Evolutionary conservation across 2,329 filamentous ascomycete species (phyloP), one percentile per base, ranked within the genome.

Genomic region (Fusarium sp.): DNA sequence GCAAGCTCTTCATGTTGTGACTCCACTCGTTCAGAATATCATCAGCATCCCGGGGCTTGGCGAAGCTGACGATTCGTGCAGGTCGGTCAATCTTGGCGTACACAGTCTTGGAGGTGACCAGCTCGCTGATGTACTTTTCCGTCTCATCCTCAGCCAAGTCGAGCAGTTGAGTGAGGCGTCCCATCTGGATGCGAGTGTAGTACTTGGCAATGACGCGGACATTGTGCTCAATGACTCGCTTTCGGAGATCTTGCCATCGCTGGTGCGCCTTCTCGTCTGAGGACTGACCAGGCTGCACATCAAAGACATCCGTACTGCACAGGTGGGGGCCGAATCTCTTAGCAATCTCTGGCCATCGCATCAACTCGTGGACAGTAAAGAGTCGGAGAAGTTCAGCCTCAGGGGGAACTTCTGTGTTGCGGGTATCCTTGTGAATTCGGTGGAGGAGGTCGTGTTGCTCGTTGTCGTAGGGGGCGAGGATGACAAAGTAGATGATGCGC

Each of bases 21-120:
- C 95, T 98, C 96, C 96, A 99, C 85, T 99, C 96, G 81, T 99
- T 99, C 80, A 99, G 86, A 62, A 98, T 92, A 83, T 99, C 96
- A 80, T 99, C 96, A 2, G 95, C 94, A 83, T 98, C 95, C 73
- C 96, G 91, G 61, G 95, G 94, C 88, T 97, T 96, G 72, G 96
- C 95, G 80, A 99, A 99, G 83, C 89, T 98, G 79, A 99, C 95
- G 70, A 98, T 90, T 67, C 94, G 90, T 7, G 96, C 96, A 0
- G 96, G 96, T 56, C 96, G 91, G 83, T 99, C 96, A 78, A 99
- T 99, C 85, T 97, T 97, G 72, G 96, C 96, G 80, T 96, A 98
- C 72, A 99, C 96, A 9, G 96, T 99, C 91, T 98, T 98, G 75
- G 94, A 95, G 46, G 95, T 98, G 58, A 99, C 96, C 70, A 99